A percentile compares a stretch with the other conserved stretches of the same genome.
phyloP scores from a whole-genome alignment of 768 basidiomycete species.

The Leccinum imitatum region DNA sequence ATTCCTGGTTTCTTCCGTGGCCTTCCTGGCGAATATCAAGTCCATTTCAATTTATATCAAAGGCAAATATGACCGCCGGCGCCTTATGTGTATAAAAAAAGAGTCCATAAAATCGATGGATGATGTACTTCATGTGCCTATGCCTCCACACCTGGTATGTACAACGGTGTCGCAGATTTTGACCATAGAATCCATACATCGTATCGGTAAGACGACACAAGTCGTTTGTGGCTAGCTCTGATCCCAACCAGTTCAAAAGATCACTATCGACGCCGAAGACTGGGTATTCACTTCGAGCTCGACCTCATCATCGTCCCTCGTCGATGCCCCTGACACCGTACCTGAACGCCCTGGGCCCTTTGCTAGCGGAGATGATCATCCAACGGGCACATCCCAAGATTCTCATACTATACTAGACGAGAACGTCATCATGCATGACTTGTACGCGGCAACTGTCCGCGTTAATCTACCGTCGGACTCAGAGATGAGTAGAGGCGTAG shows the following conservation, averaged over 20 bases:
- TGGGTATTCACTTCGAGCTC: constrained; percentile 1
- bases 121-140: not conserved
- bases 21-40: constrained; percentile 5
- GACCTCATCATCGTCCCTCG: not conserved
- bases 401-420: not conserved
- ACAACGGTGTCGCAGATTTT: not conserved
- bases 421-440: constrained; percentile 9
- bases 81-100: constrained; percentile 4
- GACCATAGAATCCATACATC: constrained; percentile 9
- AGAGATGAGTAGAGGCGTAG: constrained; percentile 9
- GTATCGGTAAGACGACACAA: not conserved
- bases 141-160: constrained; percentile 3
- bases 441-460: constrained; percentile 9
- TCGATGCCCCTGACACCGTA: not conserved
- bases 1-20: constrained; percentile 14
- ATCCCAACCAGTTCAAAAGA: constrained; percentile 9
- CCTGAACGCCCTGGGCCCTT: not conserved
- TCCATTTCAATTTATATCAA: constrained; percentile 10
- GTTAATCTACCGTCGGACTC: constrained; percentile 5
- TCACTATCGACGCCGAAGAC: constrained; percentile 7
- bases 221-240: not conserved
- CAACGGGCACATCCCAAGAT: not conserved
- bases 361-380: not conserved
- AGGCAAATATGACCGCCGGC: too few relatives aligned
- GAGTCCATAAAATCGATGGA: not conserved